Base-by-base conservation (phyloP, 2,329 filamentous ascomycete species). In the Lachnellula occidentalis region DNA sequence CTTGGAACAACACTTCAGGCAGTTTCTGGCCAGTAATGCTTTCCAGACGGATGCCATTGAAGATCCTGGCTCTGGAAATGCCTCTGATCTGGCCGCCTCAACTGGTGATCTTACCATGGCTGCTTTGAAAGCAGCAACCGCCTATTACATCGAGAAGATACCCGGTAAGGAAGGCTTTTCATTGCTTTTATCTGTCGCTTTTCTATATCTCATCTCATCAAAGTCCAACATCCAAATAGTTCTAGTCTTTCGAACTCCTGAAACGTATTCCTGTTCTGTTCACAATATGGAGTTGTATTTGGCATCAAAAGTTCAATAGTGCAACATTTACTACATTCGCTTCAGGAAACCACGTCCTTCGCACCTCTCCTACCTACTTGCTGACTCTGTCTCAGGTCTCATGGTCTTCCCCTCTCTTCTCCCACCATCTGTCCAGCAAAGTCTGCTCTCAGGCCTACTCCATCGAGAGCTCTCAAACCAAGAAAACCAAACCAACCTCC, bases 401-500 rank as follows among this genome's bases (percentile, higher is more conserved):
- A 78, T 88, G 53, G 80, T 97, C 50, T 73, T 92, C 2, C 92
- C 92, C 12, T 79, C 80, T 24, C 75, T 97, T 8, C 73, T 97
- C 9, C 86, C 91, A 4, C 78, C 81, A 15, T 65, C 74, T 5
- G 76, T 88, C 14, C 94, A 99, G 69, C 74, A 78, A 56, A 72
- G 75, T 37, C 76, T 97, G 2, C 78, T 97, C 5, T 82, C 82
- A 45, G 83, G 81, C 52, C 79, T 96, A 58, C 76, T 96, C 31
- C 89, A 95, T 71, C 80, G 81, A 49, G 88, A 95, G 69, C 80
- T 95, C 15, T 83, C 84, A 57, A 81, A 87, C 60, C 82, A 84
- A 3, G 69, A 74, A 4, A 91, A 97, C 69, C 81, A 88, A 66
- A 97, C 92, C 50, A 99, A 97, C 70, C 75, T 97, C n/a, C 88